phyloP scores from a whole-genome alignment of 768 basidiomycete genomes.

The Myochromella boudieri region DNA sequence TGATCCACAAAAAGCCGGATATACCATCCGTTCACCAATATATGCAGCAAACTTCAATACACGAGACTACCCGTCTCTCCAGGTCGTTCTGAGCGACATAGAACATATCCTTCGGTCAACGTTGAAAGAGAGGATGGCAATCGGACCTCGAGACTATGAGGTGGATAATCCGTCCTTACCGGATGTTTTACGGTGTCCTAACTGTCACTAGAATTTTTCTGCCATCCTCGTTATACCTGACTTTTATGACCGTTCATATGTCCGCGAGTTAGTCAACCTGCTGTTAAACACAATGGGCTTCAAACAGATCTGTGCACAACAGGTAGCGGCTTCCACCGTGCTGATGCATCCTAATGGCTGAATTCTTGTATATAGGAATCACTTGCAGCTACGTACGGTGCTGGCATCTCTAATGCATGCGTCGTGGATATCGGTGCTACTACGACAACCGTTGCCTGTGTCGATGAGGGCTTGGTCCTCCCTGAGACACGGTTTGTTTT shows the following conservation, averaged over 20 bases:
- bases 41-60: slow-evolving; percentile 81
- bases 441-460: slow-evolving; percentile 83
- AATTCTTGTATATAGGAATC: slow-evolving; percentile 62
- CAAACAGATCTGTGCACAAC: slow-evolving; percentile 90
- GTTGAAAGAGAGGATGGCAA: slow-evolving; percentile 59
- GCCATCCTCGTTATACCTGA: slow-evolving; percentile 91
- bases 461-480: slow-evolving; percentile 90
- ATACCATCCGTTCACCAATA: slow-evolving; percentile 81
- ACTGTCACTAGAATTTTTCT: slow-evolving; percentile 70
- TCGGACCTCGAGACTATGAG: slow-evolving; percentile 56
- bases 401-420: slow-evolving; percentile 92
- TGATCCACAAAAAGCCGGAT: slow-evolving; percentile 67
- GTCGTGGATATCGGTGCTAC: slow-evolving; percentile 93
- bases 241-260: slow-evolving; percentile 82
- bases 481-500: slow-evolving; percentile 78
- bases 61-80: slow-evolving; percentile 69
- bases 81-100: slow-evolving; percentile 75
- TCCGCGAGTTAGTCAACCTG: slow-evolving; percentile 73
- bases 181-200: not conserved
- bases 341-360: not conserved
- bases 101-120: slow-evolving; percentile 64
- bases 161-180: slow-evolving; percentile 33
- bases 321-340: slow-evolving; percentile 45
- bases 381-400: slow-evolving; percentile 90
- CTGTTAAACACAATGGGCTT: slow-evolving; percentile 83